Evolutionary conservation across 2,329 filamentous ascomycete species (phyloP), one percentile per base, ranked within the genome.

Genomic region (Fusarium sp.): DNA sequence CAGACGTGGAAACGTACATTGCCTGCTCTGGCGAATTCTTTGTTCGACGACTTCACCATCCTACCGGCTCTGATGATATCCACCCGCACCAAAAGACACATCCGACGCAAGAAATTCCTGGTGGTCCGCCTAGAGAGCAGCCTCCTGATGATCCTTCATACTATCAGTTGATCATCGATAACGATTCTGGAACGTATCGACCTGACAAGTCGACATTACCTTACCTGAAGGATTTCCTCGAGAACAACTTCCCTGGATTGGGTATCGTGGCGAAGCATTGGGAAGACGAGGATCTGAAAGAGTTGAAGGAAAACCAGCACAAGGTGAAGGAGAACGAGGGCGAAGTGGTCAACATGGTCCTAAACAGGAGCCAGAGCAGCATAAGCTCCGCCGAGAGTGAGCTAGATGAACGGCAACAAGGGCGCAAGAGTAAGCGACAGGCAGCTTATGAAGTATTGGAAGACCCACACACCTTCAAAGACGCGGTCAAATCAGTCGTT

Each of bases 1-100:
- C 93, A 70, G 91, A 98, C 78, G 94, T 97, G 3, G 92, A 90
- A 37, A 91, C 93, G 4, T 97, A 97, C 78, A 93, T 98, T 69
- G 95, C 94, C 23, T 98, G 90, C 77, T 93, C 92, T 1, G 95
- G 95, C 43, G 95, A 98, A 77, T 98, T 98, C 79, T 96, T 98
- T 78, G 86, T 98, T 67, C 88, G 93, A 16, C 87, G 91, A 4
- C 84, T 93, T 26, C 79, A 85, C 54, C 83, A 84, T 16, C 83
- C 85, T 0, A 79, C 83, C 28, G 78, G 79, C 10, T 79, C 79
- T 3, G 80, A 83, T 11, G 81, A 84, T 18, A 77, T 80, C 2
- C 73, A 86, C 16, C 83, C 84, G 0, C 62, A 77, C 4, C 75
- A 84, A 65, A 78, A 81, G 42, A 85, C 85, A 2, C 88, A 91